These are phyloP conservation scores for Blastobotrys petasosporus DNA, from an alignment of 1,139 yeast genomes.

Conservation along the genomic window DNA sequence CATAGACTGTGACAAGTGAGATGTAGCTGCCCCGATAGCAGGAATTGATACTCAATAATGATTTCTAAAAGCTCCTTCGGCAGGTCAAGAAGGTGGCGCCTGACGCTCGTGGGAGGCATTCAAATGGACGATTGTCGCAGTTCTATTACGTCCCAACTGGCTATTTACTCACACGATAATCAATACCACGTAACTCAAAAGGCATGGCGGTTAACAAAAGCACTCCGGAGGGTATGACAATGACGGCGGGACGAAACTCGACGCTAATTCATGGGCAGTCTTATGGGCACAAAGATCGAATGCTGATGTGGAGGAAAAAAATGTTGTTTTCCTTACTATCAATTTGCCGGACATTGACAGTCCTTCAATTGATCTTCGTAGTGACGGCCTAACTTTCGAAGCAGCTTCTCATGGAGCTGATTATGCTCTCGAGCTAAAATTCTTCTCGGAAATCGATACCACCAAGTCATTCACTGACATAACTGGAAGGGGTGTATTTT, in stretches of 20 bases:
- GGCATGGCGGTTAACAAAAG: slow-evolving; percentile 5
- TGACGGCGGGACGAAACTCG: neutral
- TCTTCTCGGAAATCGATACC: slow-evolving; percentile 65
- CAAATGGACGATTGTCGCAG: no score
- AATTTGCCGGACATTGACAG: slow-evolving; percentile 64
- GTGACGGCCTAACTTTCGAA: slow-evolving; percentile 50
- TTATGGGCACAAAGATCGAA: slow-evolving; percentile 96
- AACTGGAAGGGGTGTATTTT: slow-evolving; percentile 69
- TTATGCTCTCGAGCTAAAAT: slow-evolving; percentile 62
- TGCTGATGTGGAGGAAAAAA: slow-evolving; percentile 62
- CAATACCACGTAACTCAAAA: neutral
- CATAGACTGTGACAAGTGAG: neutral
- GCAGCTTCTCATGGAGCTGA: slow-evolving; percentile 28
- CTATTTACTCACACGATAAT: no score
- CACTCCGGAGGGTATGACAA: slow-evolving; percentile 15
- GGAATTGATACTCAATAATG: slow-evolving; percentile 13
- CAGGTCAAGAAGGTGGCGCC: slow-evolving; percentile 4
- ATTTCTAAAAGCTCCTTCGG: slow-evolving; percentile 15
- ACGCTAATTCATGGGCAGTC: slow-evolving; percentile 37
- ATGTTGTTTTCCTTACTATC: slow-evolving; percentile 68
- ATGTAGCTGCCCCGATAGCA: slow-evolving; percentile 11
- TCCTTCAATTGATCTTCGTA: slow-evolving; percentile 57
- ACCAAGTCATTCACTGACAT: slow-evolving; percentile 53
- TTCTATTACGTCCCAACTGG: no score
- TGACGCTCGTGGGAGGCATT: no score